A percentile compares a stretch with the other conserved stretches of the same genome.
Conservation (phyloP, 1,284 basidiomycete species). For the Trichosporon sp. region DNA sequence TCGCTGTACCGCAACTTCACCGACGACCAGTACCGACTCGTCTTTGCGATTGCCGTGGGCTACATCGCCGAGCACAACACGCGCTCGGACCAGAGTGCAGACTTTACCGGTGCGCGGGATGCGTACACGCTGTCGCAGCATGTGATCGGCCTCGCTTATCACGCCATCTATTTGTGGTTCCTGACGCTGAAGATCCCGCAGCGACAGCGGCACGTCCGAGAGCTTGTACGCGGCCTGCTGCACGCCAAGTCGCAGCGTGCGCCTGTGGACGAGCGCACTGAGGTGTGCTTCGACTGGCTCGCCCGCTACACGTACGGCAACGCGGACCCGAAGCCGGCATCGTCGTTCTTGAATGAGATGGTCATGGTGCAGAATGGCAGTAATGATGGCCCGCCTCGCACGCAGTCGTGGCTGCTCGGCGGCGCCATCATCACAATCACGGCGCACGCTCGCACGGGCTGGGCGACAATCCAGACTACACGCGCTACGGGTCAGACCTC, state of each 20-base stretch:
- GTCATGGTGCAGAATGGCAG: conserved; percentile 43
- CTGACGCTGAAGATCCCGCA: conserved; percentile 80
- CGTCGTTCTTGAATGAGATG: conserved; percentile 67
- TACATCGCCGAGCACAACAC: conserved; percentile 79
- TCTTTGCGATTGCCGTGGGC: conserved; percentile 90
- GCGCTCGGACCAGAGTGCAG: conserved; percentile 48
- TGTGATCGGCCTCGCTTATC: conserved; percentile 88
- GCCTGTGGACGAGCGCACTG: conserved; percentile 79
- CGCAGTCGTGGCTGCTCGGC: conserved; percentile 78
- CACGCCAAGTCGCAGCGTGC: conserved; percentile 75
- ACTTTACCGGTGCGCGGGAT: conserved; percentile 55
- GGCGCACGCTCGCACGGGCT: conserved; percentile 67
- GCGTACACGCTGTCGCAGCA: conserved; percentile 92
- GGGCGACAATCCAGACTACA: conserved; percentile 82
- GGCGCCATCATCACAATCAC: conserved; percentile 81
- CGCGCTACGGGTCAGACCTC: conserved; percentile 81
- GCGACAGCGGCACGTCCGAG: conserved; percentile 73
- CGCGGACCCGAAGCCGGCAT: conserved; percentile 82
- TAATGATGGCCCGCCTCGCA: conserved; percentile 37
- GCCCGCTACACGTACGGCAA: conserved; percentile 91
- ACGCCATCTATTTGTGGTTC: conserved; percentile 93
- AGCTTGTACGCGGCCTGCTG: conserved; percentile 80
- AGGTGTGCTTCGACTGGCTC: conserved; percentile 98
- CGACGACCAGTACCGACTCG: conserved; percentile 83
- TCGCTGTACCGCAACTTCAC: conserved; percentile 86